Base-by-base conservation (phyloP, 805 yeast genomes). In the Limtongia smithiae region DNA sequence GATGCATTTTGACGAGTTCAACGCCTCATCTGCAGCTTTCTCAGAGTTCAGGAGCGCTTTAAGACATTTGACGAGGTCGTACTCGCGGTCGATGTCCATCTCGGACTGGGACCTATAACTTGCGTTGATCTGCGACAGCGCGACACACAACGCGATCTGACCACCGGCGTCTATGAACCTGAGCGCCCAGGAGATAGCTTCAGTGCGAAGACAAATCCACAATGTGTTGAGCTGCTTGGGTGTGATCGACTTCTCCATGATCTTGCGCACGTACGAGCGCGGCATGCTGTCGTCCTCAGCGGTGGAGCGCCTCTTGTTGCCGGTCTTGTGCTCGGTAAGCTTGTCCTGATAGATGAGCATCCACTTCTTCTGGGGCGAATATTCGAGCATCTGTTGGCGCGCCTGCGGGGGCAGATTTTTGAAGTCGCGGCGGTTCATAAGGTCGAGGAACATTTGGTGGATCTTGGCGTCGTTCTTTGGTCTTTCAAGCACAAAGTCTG, bases 151-250 rank as follows among this genome's bases (percentile, higher is more conserved):
- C 0, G 88, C 85, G 7, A 82, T 76, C 51, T 84, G 88, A 8
- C 97, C 97, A 64, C 87, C 94, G 37, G 79, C 75, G 44, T 75
- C 80, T n/a, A 88, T 73, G 60, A 93, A 93, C 20, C 72, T 74
- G 41, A 78, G 74, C 0, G 87, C 93, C 97, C 97, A 91, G 32
- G 72, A 77, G 20, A 81, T 71, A 21, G 90, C 89, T 64, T 91
- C 97, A 0, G 97, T 88, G 56, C 97, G 79, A 37, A 91, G 72
- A 40, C 95, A 87, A 4, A 93, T 96, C 85, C 93, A 87, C 44
- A 93, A 74, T 58, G 85, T 85, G 34, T 84, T 86, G 56, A 91
- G 71, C 64, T 90, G 87, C 44, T 78, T 79, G 3, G 80, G 70
- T 1, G 85, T 72, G 46, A 90, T 80, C 28, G 79, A 68, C 60